phyloP scores from a whole-genome alignment of 1,139 yeast genomes.

The Barnettozyma hawaiiensis region DNA sequence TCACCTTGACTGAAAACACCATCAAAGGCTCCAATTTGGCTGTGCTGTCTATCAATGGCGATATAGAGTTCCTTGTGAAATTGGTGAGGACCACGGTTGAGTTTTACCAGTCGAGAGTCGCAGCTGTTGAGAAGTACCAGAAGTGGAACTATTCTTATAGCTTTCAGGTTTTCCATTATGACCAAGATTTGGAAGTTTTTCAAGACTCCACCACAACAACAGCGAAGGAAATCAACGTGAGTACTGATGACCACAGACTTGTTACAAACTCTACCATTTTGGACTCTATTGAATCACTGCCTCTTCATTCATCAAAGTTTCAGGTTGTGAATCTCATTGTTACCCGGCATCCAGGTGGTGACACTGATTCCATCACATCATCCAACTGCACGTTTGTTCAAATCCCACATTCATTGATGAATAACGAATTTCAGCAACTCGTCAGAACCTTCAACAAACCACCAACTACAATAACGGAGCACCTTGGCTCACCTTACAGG shows the following conservation, averaged over 20 bases:
- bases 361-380: background rate
- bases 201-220: background rate
- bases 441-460: slow-evolving; percentile 3
- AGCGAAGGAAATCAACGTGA: background rate
- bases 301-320: background rate
- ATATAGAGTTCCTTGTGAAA: background rate
- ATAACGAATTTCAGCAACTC: slow-evolving; percentile 4
- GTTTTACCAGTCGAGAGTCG: slow-evolving; percentile 10
- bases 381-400: background rate
- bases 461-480: background rate
- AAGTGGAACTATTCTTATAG: slow-evolving; percentile 13
- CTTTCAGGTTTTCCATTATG: slow-evolving; percentile 12
- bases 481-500: background rate
- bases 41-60: slow-evolving; percentile 11
- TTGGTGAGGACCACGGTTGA: background rate
- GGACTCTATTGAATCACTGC: background rate
- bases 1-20: slow-evolving; percentile 15
- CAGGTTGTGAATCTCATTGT: slow-evolving; percentile 3
- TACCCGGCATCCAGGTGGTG: background rate
- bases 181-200: slow-evolving; percentile 11
- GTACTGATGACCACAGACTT: background rate
- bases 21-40: slow-evolving; percentile 21
- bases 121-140: slow-evolving; percentile 9
- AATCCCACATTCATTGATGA: background rate
- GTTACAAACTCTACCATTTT: background rate